Evolutionary conservation across 2,329 filamentous ascomycete species (phyloP).

Genomic region (Fusarium torreyae): DNA sequence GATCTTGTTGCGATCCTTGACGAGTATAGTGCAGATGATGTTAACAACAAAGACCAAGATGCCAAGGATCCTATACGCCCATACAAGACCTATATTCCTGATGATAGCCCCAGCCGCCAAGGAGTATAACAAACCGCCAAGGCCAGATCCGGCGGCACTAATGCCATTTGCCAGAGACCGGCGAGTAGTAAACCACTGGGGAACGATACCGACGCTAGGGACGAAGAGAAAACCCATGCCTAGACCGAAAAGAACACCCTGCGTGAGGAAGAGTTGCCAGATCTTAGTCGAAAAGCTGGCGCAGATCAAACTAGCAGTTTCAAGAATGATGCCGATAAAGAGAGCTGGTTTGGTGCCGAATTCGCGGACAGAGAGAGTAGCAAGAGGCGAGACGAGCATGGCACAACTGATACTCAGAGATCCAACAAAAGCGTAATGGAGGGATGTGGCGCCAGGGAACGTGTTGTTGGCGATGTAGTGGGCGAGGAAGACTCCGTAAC

Average conservation of each 20-base stretch:
- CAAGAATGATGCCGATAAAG: constrained; percentile 74
- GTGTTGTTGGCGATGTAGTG: constrained; percentile 70
- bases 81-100: constrained; percentile 71
- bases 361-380: constrained; percentile 71
- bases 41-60: constrained; percentile 77
- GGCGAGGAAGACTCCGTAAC: constrained; percentile 67
- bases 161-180: constrained; percentile 80
- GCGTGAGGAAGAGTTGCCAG: constrained; percentile 83
- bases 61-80: constrained; percentile 77
- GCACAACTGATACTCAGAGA: constrained; percentile 60
- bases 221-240: constrained; percentile 86
- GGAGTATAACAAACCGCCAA: constrained; percentile 81
- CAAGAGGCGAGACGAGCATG: constrained; percentile 77
- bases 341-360: constrained; percentile 77
- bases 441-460: constrained; percentile 73
- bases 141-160: constrained; percentile 77
- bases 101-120: constrained; percentile 80
- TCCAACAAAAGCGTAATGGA: constrained; percentile 85
- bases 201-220: constrained; percentile 74
- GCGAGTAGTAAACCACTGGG: constrained; percentile 81
- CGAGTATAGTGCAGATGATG: constrained; percentile 71
- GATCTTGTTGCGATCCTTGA: constrained; percentile 80
- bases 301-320: constrained; percentile 75
- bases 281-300: constrained; percentile 78
- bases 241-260: constrained; percentile 82